phyloP scores from a whole-genome alignment of 768 basidiomycete species.

The Podaxis mareebaensis region DNA sequence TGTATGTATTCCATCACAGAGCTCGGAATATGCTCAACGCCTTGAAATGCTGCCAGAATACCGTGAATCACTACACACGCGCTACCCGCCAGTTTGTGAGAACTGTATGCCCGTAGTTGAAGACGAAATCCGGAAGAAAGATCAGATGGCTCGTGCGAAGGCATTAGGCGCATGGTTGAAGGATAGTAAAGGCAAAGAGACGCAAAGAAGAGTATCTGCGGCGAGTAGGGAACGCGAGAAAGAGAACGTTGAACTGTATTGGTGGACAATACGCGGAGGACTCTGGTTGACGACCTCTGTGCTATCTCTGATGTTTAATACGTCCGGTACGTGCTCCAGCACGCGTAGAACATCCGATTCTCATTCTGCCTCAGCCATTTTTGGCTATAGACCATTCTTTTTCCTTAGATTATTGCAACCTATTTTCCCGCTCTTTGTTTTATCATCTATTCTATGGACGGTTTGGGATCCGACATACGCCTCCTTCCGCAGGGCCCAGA shows the following conservation, averaged over 20 bases:
- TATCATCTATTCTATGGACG: conserved; percentile 73
- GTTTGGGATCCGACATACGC: conserved; percentile 87
- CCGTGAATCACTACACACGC: conserved; percentile 67
- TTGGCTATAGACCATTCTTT: conserved; percentile 31
- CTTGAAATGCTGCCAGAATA: conserved; percentile 70
- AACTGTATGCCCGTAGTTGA: conserved; percentile 78
- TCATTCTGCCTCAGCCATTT: conserved; percentile 29
- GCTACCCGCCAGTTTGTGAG: conserved; percentile 87
- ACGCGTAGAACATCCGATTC: neutral
- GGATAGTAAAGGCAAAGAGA: conserved; percentile 65
- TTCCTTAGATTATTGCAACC: conserved; percentile 33
- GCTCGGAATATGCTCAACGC: conserved; percentile 67
- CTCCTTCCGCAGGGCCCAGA: conserved; percentile 53
- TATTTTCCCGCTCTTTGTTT: conserved; percentile 47
- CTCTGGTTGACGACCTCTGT: conserved; percentile 60
- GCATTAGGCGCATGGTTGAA: conserved; percentile 74
- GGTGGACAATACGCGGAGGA: conserved; percentile 71
- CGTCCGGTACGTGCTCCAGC: conserved; percentile 42
- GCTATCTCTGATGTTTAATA: conserved; percentile 41
- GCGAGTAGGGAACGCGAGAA: conserved; percentile 42
- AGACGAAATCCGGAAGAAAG: conserved; percentile 74
- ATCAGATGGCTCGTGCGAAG: conserved; percentile 78
- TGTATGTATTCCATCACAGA: conserved; percentile 39
- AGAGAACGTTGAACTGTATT: conserved; percentile 48
- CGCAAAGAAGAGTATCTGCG: conserved; percentile 47